Percentiles rank a stretch among this genome's conserved stretches.
These are phyloP conservation scores for Coprinopsis cinerea DNA, from an alignment of 768 basidiomycete genomes.

Conservation along the genomic window DNA sequence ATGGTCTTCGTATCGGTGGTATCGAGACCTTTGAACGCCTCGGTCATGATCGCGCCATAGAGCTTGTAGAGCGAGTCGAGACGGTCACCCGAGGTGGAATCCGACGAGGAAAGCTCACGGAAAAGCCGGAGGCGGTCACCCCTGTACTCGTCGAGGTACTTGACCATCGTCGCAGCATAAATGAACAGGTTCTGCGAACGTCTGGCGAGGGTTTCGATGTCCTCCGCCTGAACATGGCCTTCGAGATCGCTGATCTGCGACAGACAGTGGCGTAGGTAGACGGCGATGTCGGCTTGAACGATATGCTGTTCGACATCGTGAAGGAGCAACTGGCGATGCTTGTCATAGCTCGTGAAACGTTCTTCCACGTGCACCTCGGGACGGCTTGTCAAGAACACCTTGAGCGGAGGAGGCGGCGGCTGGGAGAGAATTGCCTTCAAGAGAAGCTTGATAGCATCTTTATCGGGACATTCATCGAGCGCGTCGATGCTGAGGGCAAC, in stretches of 20 bases:
- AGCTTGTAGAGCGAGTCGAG: background rate
- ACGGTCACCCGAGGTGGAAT: background rate
- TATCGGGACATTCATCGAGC: slow-evolving; percentile 16
- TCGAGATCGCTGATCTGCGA: too few species aligned
- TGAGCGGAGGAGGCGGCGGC: slow-evolving; percentile 10
- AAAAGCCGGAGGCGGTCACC: background rate
- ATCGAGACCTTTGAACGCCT: slow-evolving; percentile 1
- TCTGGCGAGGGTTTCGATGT: too few species aligned
- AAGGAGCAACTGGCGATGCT: slow-evolving; percentile 3
- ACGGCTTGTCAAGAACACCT: slow-evolving; percentile 19
- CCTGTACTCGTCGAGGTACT: background rate
- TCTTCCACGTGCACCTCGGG: slow-evolving; percentile 12
- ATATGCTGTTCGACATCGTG: slow-evolving; percentile 7
- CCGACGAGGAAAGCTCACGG: background rate
- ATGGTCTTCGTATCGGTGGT: background rate
- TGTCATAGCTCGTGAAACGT: slow-evolving; percentile 4
- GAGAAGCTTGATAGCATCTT: slow-evolving; percentile 14
- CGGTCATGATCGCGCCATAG: background rate
- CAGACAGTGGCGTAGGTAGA: background rate
- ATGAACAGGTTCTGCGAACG: slow-evolving; percentile 10
- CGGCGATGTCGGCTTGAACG: slow-evolving; percentile 5
- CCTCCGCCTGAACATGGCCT: too few species aligned
- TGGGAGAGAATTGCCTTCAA: slow-evolving; percentile 11
- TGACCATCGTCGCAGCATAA: slow-evolving; percentile 8
- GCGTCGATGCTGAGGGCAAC: slow-evolving; percentile 18